Percentiles rank a stretch among this genome's conserved stretches.
Evolutionary conservation across 2,329 filamentous ascomycete genomes (phyloP).

Genomic region (Simplicillium aogashimaense): DNA sequence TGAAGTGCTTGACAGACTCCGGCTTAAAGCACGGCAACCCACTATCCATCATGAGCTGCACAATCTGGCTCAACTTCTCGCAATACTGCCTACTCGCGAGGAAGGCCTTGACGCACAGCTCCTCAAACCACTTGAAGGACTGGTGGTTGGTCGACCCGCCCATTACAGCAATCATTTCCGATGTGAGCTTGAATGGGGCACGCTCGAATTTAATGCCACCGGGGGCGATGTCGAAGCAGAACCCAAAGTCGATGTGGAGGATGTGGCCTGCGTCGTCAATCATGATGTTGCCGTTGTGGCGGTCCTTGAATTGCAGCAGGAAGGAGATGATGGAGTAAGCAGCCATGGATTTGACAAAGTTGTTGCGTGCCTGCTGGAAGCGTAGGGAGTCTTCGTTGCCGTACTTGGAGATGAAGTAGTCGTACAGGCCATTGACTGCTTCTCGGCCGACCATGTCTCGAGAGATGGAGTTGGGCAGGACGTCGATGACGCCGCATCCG

Average conservation of each 20-base stretch:
- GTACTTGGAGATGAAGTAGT: constrained; percentile 97
- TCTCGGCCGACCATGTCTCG: constrained; percentile 98
- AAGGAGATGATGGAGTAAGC: constrained; percentile 97
- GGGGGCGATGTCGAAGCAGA: constrained; percentile 98
- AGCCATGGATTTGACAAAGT: constrained; percentile 99
- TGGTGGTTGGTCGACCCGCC: constrained; percentile 77
- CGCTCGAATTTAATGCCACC: constrained; percentile 97
- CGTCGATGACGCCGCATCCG: constrained; percentile 96
- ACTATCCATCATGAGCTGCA: constrained; percentile 90
- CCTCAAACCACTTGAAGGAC: constrained; percentile 91
- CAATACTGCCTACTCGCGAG: constrained; percentile 77
- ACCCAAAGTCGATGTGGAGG: constrained; percentile 97
- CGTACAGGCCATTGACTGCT: constrained; percentile 94
- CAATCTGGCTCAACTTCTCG: constrained; percentile 82
- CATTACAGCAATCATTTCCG: constrained; percentile 99
- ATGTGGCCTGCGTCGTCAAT: constrained; percentile 95
- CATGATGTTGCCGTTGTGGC: constrained; percentile 99
- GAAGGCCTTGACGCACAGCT: constrained; percentile 92
- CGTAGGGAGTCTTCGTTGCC: constrained; percentile 90
- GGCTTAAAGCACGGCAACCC: constrained; percentile 97
- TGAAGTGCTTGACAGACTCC: constrained; percentile 86
- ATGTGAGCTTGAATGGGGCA: constrained; percentile 94
- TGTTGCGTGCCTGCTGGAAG: constrained; percentile 90
- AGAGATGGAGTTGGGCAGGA: constrained; percentile 93
- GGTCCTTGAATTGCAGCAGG: constrained; percentile 95